A percentile compares a stretch with the other conserved stretches of the same genome.
phyloP scores from a whole-genome alignment of 2,329 filamentous ascomycete genomes.

The Talaromyces atroroseus region DNA sequence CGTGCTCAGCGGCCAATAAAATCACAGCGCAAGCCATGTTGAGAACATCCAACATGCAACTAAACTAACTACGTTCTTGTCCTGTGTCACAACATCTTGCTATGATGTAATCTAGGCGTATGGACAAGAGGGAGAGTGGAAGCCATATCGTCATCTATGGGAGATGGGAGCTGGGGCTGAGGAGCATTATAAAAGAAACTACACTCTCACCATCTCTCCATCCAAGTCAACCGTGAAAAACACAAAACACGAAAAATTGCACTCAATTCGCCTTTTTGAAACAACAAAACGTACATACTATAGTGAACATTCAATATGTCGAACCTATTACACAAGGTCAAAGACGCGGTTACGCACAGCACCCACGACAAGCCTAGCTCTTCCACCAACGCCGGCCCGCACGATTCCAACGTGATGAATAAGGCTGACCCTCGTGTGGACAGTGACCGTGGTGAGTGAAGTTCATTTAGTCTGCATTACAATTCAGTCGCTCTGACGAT shows the following conservation, averaged over 20 bases:
- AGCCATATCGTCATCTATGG: not conserved
- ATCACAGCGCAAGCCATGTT: not conserved
- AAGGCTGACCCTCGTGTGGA: constrained; percentile 30
- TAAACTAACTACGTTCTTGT: too few relatives aligned
- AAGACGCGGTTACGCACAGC: constrained; percentile 10
- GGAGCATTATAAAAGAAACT: not conserved
- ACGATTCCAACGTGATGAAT: constrained; percentile 35
- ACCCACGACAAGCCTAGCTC: constrained; percentile 11
- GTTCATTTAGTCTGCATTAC: not conserved
- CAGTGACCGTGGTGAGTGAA: constrained; percentile 20
- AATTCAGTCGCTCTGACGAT: not conserved
- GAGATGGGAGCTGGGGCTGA: too few relatives aligned
- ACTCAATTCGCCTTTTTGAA: too few relatives aligned
- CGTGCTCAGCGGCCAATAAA: not conserved
- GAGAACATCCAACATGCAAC: not conserved
- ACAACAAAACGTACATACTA: too few relatives aligned
- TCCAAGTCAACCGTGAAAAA: too few relatives aligned
- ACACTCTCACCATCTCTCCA: not conserved
- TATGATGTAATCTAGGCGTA: not conserved
- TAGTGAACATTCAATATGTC: constrained; percentile 9
- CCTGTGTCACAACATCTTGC: not conserved
- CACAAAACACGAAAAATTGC: too few relatives aligned
- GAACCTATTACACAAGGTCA: constrained; percentile 14
- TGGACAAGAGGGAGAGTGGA: not conserved
- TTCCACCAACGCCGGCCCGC: constrained; percentile 27